Evolutionary conservation across 345 rosid genomes (phyloP), one percentile per base, ranked within the genome.

Genomic region (Arabis hirsuta): DNA sequence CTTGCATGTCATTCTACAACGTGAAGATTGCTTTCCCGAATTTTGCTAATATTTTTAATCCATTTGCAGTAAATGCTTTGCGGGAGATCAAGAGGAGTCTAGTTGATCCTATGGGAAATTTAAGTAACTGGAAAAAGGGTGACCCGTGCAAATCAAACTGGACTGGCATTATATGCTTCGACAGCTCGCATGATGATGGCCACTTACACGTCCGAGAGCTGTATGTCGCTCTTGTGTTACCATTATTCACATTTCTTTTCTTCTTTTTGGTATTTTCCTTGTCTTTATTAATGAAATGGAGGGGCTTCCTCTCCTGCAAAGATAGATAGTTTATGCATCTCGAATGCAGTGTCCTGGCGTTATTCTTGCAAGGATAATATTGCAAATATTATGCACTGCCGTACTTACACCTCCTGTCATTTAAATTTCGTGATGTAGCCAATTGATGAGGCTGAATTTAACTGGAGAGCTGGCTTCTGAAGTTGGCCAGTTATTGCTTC

Each of bases 121-220:
- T 90, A 38, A 73, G 76, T 16, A 79, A 82, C 43, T 92, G 98
- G 98, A 79, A 43, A n/a, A 76, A 81, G 27, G 96, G 89, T 51
- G 98, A 92, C 81, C 93, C 98, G 9, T 92, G 98, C 67, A 66
- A 42, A 7, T 83, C 86, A 51, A 84, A 85, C 67, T 92, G 98
- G 98, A 84, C 85, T 3, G 96, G 91, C 73, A 65, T 92, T 62
- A 16, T 79, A 46, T 92, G 98, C 69, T 62, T 3, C 36, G 55
- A 58, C 19, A 44, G 62, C 4, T 39, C 65, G 55, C 78, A 62
- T 26, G 56, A 44, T 54, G 90, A 88, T 79, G 85, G 86, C 45
- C 77, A 80, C 83, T 70, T 85, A 45, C 98, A 90, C 78, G 76
- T 88, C 54, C 54, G 13, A 62, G 85, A 84, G 76, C 79, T 90